Conservation (phyloP, 192 early-diverging fungal species). For the Entomortierella chlamydospora region DNA sequence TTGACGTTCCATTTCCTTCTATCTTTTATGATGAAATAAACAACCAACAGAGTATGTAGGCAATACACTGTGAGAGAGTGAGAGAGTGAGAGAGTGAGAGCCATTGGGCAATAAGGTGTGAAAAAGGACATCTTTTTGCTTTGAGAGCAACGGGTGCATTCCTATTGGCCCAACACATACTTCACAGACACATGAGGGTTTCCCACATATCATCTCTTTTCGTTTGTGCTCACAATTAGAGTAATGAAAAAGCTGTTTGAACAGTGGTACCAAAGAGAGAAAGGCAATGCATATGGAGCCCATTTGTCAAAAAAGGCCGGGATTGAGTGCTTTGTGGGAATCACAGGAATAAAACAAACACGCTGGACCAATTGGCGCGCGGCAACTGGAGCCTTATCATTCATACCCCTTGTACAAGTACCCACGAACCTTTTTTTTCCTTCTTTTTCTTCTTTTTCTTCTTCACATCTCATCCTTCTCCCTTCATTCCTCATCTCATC, state of each 20-base stretch:
- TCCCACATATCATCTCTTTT: conserved; percentile 2
- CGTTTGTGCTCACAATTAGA: neutral
- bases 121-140: conserved; percentile 1
- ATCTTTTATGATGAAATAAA: neutral
- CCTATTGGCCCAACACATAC: conserved; percentile 25
- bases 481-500: neutral
- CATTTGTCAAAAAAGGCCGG: too few relatives aligned
- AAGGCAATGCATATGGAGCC: too few relatives aligned
- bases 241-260: neutral
- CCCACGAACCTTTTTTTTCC: neutral
- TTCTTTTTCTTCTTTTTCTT: neutral
- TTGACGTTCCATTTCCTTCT: neutral
- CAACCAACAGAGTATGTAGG: too few relatives aligned
- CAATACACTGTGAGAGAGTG: too few relatives aligned
- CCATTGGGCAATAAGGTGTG: conserved; percentile 12
- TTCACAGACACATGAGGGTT: conserved; percentile 5
- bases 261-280: too few relatives aligned
- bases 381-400: neutral
- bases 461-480: neutral
- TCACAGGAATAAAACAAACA: conserved; percentile 14
- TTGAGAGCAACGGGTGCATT: conserved; percentile 15
- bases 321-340: neutral
- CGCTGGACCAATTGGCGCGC: conserved; percentile 23
- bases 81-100: too few relatives aligned
- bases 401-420: neutral